Base-by-base conservation (phyloP, 306 rosid genomes). In the Hippophae tibetana region DNA sequence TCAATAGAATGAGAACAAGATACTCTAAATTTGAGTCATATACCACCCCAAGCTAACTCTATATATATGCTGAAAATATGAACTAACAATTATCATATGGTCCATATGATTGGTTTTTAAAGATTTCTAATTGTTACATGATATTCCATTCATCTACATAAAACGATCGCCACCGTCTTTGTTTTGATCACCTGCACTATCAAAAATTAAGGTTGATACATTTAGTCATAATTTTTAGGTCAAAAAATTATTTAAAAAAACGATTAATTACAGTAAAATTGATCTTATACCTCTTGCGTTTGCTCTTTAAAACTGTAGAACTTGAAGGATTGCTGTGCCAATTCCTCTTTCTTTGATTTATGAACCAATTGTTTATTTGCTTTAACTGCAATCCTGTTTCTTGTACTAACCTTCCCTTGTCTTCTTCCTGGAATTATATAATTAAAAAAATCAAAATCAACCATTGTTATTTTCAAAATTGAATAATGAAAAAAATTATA, bases 301-400 rank as follows among this genome's bases (percentile, higher is more conserved):
- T 92, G 86, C 88, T 92, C 80, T 92, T 92, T 73, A 84, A 82
- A 56, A 78, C 93, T 27, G 87, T 86, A 7, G 99, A 92, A 65
- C 94, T 82, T 38, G 99, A 92, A 57, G 97, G 84, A 77, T 92
- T 92, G 81, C 86, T 88, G 75, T 92, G 90, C 99, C 99, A 92
- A 76, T 92, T 92, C 72, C 99, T 83, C 84, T 92, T 92, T 77
- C 99, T 83, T 70, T 92, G 99, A 74, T 92, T 92, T 69, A 92
- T 92, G 78, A 92, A 92, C 99, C 99, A 92, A 49, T 92, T 92
- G 72, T 92, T 92, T 71, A 92, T 92, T 78, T 92, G 99, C 85
- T 92, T 92, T 60, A 92, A 60, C 18, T 92, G 95, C 74, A 92
- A 77, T 1, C 99, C 99, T 7, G 99, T 92, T 79, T 92, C 99